phyloP scores from a whole-genome alignment of 2,329 filamentous ascomycete species.

The Purpureocillium lavendulum region DNA sequence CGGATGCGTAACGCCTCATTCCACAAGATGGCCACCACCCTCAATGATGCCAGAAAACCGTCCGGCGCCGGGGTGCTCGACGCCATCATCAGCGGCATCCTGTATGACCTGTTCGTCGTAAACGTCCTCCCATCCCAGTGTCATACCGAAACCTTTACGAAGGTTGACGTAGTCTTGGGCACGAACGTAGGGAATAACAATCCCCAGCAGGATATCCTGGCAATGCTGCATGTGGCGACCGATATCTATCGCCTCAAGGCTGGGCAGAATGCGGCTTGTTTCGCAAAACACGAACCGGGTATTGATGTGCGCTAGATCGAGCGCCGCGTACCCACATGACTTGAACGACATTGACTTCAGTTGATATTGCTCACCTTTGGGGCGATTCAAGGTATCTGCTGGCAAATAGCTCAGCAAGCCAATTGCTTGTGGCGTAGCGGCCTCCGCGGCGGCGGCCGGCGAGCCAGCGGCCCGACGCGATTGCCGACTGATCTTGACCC shows the following conservation, averaged over 20 bases:
- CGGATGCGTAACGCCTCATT: no score
- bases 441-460: no score
- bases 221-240: constrained; percentile 24
- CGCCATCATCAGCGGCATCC: constrained; percentile 26
- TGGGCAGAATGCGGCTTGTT: background rate
- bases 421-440: no score
- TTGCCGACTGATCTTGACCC: no score
- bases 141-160: constrained; percentile 22
- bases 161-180: constrained; percentile 20
- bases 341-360: constrained; percentile 39
- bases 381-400: constrained; percentile 6
- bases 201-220: constrained; percentile 25
- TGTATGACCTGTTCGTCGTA: constrained; percentile 22
- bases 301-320: constrained; percentile 28
- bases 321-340: constrained; percentile 52
- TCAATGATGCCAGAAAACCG: constrained; percentile 30
- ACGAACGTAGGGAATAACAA: constrained; percentile 20
- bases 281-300: constrained; percentile 25
- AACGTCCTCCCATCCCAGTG: constrained; percentile 25
- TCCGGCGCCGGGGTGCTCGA: constrained; percentile 24
- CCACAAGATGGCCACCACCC: no score
- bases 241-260: constrained; percentile 10
- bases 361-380: constrained; percentile 18
- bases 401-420: constrained; percentile 3
- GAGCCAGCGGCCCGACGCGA: no score